A percentile compares a stretch with the other conserved stretches of the same genome.
Conservation (phyloP, 2,329 filamentous ascomycete genomes). For the Pseudogymnoascus sp. region DNA sequence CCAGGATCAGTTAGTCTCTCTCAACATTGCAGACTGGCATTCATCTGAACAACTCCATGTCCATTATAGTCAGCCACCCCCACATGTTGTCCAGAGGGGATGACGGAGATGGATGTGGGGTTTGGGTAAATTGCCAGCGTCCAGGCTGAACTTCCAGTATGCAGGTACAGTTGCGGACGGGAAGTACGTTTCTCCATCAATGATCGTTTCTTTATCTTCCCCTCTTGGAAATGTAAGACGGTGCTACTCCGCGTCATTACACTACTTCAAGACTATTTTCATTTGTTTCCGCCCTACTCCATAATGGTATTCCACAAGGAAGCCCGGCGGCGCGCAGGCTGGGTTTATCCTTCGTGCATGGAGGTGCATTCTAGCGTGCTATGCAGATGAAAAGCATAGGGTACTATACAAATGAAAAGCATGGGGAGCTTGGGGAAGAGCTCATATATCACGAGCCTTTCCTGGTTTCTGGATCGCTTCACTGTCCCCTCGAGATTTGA, state of each 20-base stretch:
- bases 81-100: not conserved
- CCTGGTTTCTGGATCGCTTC: not conserved
- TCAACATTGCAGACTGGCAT: not conserved
- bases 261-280: not conserved
- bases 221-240: not conserved
- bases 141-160: not conserved
- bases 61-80: not conserved
- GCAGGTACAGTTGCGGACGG: not conserved
- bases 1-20: not conserved
- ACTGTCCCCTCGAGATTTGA: not conserved
- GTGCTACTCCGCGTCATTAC: not conserved
- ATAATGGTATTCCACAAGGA: not conserved
- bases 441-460: slow-evolving; percentile 1
- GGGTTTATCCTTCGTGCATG: not conserved
- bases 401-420: not conserved
- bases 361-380: not conserved
- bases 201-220: not conserved
- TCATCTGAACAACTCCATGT: not conserved
- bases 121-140: not conserved
- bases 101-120: not conserved
- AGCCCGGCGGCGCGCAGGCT: not conserved
- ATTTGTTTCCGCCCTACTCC: not conserved
- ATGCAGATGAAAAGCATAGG: not conserved
- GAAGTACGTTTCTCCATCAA: slow-evolving; percentile 8
- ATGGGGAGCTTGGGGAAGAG: not conserved